A percentile compares a stretch with the other conserved stretches of the same genome.
Conservation (phyloP, 2,329 filamentous ascomycete genomes). For the Alternaria sp. region DNA sequence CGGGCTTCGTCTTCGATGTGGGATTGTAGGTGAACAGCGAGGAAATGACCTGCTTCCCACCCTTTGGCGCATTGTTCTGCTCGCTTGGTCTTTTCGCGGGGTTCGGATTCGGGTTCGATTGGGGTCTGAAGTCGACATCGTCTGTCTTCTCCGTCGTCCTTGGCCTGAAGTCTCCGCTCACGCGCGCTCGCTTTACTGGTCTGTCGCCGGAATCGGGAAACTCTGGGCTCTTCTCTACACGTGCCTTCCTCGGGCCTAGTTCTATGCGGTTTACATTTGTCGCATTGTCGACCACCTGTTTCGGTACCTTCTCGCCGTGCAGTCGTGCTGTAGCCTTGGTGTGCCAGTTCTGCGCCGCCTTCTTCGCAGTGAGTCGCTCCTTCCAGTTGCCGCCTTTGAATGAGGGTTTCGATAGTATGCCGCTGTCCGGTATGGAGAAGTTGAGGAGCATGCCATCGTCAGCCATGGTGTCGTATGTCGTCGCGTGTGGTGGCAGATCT, state of each 20-base stretch:
- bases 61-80: slow-evolving; percentile 43
- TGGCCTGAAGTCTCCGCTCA: slow-evolving; percentile 49
- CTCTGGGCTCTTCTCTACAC: slow-evolving; percentile 24
- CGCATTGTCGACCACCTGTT: slow-evolving; percentile 26
- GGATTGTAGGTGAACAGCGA: slow-evolving; percentile 94
- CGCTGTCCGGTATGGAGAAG: slow-evolving; percentile 76
- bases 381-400: slow-evolving; percentile 95
- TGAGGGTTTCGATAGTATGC: slow-evolving; percentile 65
- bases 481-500: background rate
- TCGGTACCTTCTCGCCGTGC: slow-evolving; percentile 34
- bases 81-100: slow-evolving; percentile 39
- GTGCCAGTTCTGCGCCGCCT: slow-evolving; percentile 63
- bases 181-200: slow-evolving; percentile 43
- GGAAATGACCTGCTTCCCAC: slow-evolving; percentile 75
- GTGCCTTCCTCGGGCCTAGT: slow-evolving; percentile 30
- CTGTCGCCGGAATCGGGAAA: slow-evolving; percentile 25
- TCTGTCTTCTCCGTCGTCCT: slow-evolving; percentile 23
- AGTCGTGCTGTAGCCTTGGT: slow-evolving; percentile 50
- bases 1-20: slow-evolving; percentile 67
- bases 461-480: slow-evolving; percentile 66
- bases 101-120: slow-evolving; percentile 32
- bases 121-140: slow-evolving; percentile 36
- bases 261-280: slow-evolving; percentile 41
- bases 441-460: slow-evolving; percentile 96
- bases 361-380: slow-evolving; percentile 82